phyloP scores from a whole-genome alignment of 441 rosid genomes.

The Flueggea neowawraea region DNA sequence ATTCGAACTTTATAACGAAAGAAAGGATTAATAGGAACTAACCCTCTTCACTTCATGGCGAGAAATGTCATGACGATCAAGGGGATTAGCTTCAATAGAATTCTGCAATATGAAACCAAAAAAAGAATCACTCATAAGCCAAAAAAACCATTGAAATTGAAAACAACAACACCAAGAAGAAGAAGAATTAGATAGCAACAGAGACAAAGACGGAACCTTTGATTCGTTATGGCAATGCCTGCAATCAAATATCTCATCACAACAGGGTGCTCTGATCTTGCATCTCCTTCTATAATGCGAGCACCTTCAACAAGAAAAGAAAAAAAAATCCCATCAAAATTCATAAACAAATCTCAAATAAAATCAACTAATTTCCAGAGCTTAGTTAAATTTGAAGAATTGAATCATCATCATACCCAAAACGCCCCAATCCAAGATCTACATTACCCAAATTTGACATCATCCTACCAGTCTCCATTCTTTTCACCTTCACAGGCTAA shows the following conservation, averaged over 20 bases:
- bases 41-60: slow-evolving; percentile 50
- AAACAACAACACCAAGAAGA: too few species aligned
- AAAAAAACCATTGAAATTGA: too few species aligned
- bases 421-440: slow-evolving; percentile 31
- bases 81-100: slow-evolving; percentile 32
- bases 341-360: not conserved
- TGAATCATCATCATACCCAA: slow-evolving; percentile 25
- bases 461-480: slow-evolving; percentile 2
- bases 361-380: not conserved
- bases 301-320: slow-evolving; percentile 28
- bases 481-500: too few species aligned
- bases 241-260: slow-evolving; percentile 50
- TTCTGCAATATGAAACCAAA: slow-evolving; percentile 16
- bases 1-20: not conserved
- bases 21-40: slow-evolving; percentile 4
- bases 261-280: slow-evolving; percentile 59
- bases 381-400: not conserved
- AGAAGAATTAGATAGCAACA: too few species aligned
- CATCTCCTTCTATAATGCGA: slow-evolving; percentile 53
- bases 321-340: not conserved
- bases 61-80: slow-evolving; percentile 51
- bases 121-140: too few species aligned
- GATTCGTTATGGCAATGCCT: slow-evolving; percentile 61
- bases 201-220: slow-evolving; percentile 28
- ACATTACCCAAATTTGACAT: slow-evolving; percentile 12